Conservation (phyloP, 2,329 filamentous ascomycete species). For the Ophiostoma angusticollis region DNA sequence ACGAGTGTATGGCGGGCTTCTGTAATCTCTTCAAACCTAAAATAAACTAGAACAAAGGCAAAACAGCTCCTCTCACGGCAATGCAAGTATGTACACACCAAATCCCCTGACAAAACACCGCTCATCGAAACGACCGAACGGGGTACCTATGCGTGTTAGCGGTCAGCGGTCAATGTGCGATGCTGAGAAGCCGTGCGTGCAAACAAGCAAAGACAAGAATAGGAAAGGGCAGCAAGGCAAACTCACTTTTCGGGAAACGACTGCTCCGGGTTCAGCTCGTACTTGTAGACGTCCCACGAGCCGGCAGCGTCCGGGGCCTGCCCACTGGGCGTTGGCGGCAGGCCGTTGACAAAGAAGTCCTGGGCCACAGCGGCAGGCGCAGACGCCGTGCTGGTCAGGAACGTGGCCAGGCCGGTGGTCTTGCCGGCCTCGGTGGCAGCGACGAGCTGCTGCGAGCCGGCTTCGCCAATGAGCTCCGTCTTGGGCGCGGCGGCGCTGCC, state of each 20-base stretch:
- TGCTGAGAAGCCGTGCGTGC: not conserved
- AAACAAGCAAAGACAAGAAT: not conserved
- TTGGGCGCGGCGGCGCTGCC: slow-evolving; percentile 73
- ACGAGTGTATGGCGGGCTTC: no score
- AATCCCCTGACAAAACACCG: slow-evolving; percentile 2
- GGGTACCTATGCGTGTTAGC: slow-evolving; percentile 36
- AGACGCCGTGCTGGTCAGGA: slow-evolving; percentile 49
- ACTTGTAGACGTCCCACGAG: slow-evolving; percentile 54
- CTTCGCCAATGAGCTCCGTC: slow-evolving; percentile 62
- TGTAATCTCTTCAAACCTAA: no score
- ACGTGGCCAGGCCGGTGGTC: slow-evolving; percentile 56
- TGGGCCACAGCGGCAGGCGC: slow-evolving; percentile 26
- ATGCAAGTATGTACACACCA: slow-evolving; percentile 8
- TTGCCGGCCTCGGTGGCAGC: slow-evolving; percentile 62
- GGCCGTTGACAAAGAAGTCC: slow-evolving; percentile 58
- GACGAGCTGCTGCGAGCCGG: slow-evolving; percentile 52
- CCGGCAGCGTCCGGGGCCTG: slow-evolving; percentile 40
- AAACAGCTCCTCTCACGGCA: no score
- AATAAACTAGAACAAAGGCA: no score
- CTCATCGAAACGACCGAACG: slow-evolving; percentile 48
- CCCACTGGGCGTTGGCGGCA: slow-evolving; percentile 81
- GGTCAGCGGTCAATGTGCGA: no score
- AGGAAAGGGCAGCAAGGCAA: not conserved
- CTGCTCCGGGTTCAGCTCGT: slow-evolving; percentile 51
- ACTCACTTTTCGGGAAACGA: slow-evolving; percentile 60